phyloP scores from a whole-genome alignment of 805 yeast species.

The Kazachstania martiniae region DNA sequence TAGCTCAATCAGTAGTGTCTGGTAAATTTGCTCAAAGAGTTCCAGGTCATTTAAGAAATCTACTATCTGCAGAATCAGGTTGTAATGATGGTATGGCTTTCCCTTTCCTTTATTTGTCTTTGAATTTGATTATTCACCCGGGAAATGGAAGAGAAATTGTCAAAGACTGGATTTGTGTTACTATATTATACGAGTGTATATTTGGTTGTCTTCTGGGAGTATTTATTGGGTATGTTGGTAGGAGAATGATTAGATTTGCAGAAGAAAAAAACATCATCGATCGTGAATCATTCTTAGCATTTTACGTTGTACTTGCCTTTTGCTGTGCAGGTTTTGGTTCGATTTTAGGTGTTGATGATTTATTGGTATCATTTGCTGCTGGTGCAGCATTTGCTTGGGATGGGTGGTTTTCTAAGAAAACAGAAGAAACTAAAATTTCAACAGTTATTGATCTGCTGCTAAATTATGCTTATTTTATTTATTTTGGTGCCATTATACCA shows the following conservation, averaged over 20 bases:
- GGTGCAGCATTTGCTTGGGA: slow-evolving; percentile 94
- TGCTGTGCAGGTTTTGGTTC: slow-evolving; percentile 86
- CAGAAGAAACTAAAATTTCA: slow-evolving; percentile 79
- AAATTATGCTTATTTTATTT: slow-evolving; percentile 79
- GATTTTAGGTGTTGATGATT: slow-evolving; percentile 78
- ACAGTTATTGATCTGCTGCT: slow-evolving; percentile 79
- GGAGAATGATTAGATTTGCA: slow-evolving; percentile 65
- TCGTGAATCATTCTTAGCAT: slow-evolving; percentile 78
- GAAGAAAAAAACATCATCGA: slow-evolving; percentile 62
- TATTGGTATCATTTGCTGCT: slow-evolving; percentile 81
- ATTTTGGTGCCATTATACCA: slow-evolving; percentile 84
- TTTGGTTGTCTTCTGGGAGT: slow-evolving; percentile 72
- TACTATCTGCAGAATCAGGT: slow-evolving; percentile 74
- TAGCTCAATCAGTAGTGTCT: slow-evolving; percentile 88
- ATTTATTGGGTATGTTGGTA: slow-evolving; percentile 56
- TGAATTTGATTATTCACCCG: slow-evolving; percentile 54
- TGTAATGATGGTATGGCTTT: slow-evolving; percentile 96
- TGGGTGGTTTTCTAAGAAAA: slow-evolving; percentile 73
- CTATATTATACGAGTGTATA: slow-evolving; percentile 70
- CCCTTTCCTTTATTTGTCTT: slow-evolving; percentile 69
- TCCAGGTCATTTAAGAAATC: slow-evolving; percentile 82
- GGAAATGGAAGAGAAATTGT: slow-evolving; percentile 60
- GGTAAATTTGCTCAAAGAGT: slow-evolving; percentile 86
- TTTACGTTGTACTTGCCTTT: slow-evolving; percentile 71
- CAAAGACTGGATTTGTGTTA: slow-evolving; percentile 68